Conservation (phyloP, 2,329 filamentous ascomycete genomes). For the Fusarium nanum region DNA sequence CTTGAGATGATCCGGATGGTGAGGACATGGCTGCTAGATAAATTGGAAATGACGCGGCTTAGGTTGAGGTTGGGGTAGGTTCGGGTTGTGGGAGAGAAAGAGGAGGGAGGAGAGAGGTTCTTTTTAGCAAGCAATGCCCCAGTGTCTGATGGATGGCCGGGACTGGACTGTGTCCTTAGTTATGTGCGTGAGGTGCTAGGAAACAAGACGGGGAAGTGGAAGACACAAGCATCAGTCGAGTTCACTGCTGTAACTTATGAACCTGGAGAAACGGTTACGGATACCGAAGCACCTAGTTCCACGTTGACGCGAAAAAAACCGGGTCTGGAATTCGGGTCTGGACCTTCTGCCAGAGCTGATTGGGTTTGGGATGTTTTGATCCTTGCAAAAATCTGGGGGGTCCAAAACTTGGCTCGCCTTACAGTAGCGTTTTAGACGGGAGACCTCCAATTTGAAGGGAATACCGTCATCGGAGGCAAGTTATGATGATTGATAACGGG, state of each 20-base stretch:
- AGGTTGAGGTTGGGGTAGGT: background rate
- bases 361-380: conserved; percentile 20
- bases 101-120: conserved; percentile 8
- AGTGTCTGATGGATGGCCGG: background rate
- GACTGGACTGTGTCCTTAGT: conserved; percentile 13
- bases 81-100: conserved; percentile 35
- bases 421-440: conserved; percentile 14
- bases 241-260: conserved; percentile 8
- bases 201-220: conserved; percentile 20
- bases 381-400: conserved; percentile 38
- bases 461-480: conserved; percentile 29
- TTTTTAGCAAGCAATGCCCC: conserved; percentile 9
- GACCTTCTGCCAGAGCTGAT: conserved; percentile 27
- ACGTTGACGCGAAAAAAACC: conserved; percentile 41
- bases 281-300: conserved; percentile 35
- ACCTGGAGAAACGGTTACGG: conserved; percentile 39
- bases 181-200: conserved; percentile 15
- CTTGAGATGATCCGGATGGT: conserved; percentile 63
- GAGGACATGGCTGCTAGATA: conserved; percentile 34
- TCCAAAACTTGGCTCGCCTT: conserved; percentile 33
- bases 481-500: conserved; percentile 32
- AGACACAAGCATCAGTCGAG: conserved; percentile 8
- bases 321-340: conserved; percentile 31
- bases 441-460: background rate
- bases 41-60: conserved; percentile 35